A percentile compares a stretch with the other conserved stretches of the same genome.
These are phyloP conservation scores for Starmerella apis DNA, from an alignment of 805 yeast species.

Conservation along the genomic window DNA sequence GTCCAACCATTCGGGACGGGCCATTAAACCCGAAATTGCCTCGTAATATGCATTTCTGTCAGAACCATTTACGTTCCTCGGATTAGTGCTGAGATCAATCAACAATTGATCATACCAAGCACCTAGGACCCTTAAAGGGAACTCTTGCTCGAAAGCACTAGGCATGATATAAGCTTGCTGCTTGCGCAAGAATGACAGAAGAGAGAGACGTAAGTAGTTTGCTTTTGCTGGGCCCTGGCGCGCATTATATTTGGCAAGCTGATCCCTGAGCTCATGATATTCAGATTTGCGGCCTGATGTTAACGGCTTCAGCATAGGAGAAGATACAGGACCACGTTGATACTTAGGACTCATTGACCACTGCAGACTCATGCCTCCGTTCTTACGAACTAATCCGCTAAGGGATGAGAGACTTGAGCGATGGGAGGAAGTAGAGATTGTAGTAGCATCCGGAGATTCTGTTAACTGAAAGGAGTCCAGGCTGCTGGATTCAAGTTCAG, in stretches of 20 bases:
- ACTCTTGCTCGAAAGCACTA: constrained; percentile 16
- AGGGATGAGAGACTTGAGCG: constrained; percentile 16
- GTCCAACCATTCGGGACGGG: constrained; percentile 34
- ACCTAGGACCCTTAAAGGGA: constrained; percentile 27
- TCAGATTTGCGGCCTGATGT: not conserved
- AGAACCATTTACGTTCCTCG: constrained; percentile 27
- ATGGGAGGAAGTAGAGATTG: constrained; percentile 12
- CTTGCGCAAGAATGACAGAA: constrained; percentile 33
- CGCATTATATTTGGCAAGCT: constrained; percentile 16
- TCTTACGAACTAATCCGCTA: constrained; percentile 5
- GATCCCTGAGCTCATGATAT: constrained; percentile 13
- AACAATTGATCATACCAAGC: constrained; percentile 35
- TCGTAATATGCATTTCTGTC: constrained; percentile 36
- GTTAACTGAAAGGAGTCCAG: constrained; percentile 12
- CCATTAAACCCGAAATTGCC: constrained; percentile 32
- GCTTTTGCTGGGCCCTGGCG: constrained; percentile 24
- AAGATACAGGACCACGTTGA: not conserved
- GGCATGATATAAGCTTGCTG: constrained; percentile 25
- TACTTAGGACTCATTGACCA: constrained; percentile 1
- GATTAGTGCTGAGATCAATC: constrained; percentile 19
- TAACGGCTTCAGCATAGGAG: not conserved
- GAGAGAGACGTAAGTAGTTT: constrained; percentile 37
- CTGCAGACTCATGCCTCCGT: not conserved
- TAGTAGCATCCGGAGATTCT: constrained; percentile 14
- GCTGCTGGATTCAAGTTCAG: constrained; percentile 12